These are phyloP conservation scores for Rhodotorula sp. DNA, from an alignment of 1,284 basidiomycete species.

Conservation along the genomic window DNA sequence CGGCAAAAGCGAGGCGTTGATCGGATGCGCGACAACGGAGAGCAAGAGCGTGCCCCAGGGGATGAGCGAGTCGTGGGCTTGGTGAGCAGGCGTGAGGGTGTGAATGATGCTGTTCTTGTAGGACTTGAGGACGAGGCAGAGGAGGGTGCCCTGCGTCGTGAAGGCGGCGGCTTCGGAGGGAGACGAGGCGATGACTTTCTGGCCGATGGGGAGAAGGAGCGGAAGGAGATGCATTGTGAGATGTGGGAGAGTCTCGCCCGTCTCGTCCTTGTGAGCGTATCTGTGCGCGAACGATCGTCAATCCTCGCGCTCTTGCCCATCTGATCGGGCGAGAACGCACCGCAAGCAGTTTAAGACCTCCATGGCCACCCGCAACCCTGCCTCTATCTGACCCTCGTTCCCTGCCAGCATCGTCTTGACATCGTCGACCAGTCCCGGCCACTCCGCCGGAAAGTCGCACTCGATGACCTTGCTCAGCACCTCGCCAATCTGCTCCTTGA, in stretches of 20 bases:
- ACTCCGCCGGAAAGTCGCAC: conserved; percentile 70
- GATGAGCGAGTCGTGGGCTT: conserved; percentile 65
- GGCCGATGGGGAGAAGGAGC: conserved; percentile 66
- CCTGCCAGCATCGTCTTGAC: conserved; percentile 62
- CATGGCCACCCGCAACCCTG: conserved; percentile 70
- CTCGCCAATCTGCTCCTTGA: conserved; percentile 70
- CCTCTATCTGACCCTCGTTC: conserved; percentile 68
- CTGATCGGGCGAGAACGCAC: conserved; percentile 45
- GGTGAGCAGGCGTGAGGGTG: conserved; percentile 69
- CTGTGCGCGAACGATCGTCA: not conserved
- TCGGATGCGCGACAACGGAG: conserved; percentile 65
- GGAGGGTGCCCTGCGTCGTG: conserved; percentile 57
- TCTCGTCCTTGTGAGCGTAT: conserved; percentile 31
- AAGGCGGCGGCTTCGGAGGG: conserved; percentile 58
- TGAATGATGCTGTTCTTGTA: conserved; percentile 76
- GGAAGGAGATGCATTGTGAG: conserved; percentile 68
- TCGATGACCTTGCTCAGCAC: conserved; percentile 68
- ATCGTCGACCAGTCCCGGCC: conserved; percentile 64
- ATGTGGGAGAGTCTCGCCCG: conserved; percentile 54
- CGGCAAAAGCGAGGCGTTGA: conserved; percentile 65
- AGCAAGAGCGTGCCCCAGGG: conserved; percentile 83
- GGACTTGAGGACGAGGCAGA: conserved; percentile 76
- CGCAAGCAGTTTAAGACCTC: conserved; percentile 72
- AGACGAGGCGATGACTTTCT: conserved; percentile 58
- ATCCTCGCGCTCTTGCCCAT: not conserved